Evolutionary conservation across 2,329 filamentous ascomycete genomes (phyloP), one percentile per base, ranked within the genome.

Genomic region (Cytospora leucostoma): DNA sequence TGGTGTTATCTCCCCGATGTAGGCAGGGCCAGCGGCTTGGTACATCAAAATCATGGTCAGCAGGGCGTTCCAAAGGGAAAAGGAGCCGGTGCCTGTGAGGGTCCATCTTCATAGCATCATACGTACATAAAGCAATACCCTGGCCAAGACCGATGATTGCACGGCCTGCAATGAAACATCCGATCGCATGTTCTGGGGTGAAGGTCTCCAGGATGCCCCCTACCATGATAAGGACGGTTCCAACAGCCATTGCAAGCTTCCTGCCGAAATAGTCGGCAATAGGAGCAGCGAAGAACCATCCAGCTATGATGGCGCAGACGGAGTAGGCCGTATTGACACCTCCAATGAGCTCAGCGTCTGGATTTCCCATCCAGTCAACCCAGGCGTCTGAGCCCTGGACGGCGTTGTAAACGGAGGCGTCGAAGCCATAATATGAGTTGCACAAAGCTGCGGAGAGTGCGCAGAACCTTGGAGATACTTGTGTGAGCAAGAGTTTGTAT

Each of bases 401-500:
- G 7, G 88, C 87, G 73, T 91, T 91, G 79, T 87, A 91, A 47
- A 90, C 88, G 37, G 87, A 89, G 0, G 88, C 87, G 80, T 91
- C 88, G 72, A 90, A 91, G 61, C 88, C 88, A 72, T 90, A 91
- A 51, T 91, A 80, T n/a, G 90, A 87, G 88, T 91, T 91, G 74
- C 87, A 90, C 73, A 87, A 84, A 70, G 88, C 88, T 63, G 88
- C 88, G 68, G 90, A 85, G 56, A 89, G 78, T 64, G 86, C 87
- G 68, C 88, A 85, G 77, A 88, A 90, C 86, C 85, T 84, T 60
- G 53, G 13, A 50, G 19, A 55, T 4, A 54, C 1, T 0, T n/a
- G 12, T 15, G 27, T 63, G 11, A 60, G 44, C 37, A 33, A n/a
- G 3, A 21, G 34, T n/a, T 4, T n/a, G n/a, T 1, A 60, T 1